A percentile compares a stretch with the other conserved stretches of the same genome.
Conservation (phyloP, 176 grass and related monocot species). For the Urochloa ruziziensis region DNA sequence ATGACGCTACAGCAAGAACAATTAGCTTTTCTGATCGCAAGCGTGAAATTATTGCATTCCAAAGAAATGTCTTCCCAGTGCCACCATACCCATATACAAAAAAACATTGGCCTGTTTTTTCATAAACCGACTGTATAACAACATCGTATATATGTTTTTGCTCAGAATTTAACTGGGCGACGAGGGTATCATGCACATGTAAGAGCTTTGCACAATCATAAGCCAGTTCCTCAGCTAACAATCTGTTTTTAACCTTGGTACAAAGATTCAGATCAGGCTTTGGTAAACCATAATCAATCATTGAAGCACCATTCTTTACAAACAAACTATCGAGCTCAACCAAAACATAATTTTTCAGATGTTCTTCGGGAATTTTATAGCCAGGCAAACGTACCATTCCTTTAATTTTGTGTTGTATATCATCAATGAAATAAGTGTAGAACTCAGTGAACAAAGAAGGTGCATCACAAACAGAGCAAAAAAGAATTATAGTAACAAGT, state of each 20-base stretch:
- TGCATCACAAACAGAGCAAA: neutral
- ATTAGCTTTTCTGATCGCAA: no score
- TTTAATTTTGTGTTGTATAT: constrained; percentile 1
- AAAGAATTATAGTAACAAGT: constrained; percentile 6
- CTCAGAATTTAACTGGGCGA: no score
- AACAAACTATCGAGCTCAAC: neutral
- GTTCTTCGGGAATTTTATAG: neutral
- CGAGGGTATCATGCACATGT: neutral
- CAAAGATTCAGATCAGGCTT: no score
- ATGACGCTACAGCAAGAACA: no score
- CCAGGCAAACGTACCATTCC: no score
- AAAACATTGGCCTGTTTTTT: no score
- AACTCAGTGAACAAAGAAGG: neutral
- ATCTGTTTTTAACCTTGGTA: neutral
- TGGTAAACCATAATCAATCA: neutral
- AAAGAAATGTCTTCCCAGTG: no score
- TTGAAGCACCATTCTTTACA: neutral
- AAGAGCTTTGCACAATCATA: neutral
- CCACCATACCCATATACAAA: no score
- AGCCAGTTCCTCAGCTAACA: neutral
- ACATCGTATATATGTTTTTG: no score
- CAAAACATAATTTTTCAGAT: neutral
- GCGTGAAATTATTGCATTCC: no score
- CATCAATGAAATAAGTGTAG: constrained; percentile 2
- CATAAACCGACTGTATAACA: no score